A percentile compares a stretch with the other conserved stretches of the same genome.
Conservation (phyloP, 441 rosid genomes). For the Iberis amara region DNA sequence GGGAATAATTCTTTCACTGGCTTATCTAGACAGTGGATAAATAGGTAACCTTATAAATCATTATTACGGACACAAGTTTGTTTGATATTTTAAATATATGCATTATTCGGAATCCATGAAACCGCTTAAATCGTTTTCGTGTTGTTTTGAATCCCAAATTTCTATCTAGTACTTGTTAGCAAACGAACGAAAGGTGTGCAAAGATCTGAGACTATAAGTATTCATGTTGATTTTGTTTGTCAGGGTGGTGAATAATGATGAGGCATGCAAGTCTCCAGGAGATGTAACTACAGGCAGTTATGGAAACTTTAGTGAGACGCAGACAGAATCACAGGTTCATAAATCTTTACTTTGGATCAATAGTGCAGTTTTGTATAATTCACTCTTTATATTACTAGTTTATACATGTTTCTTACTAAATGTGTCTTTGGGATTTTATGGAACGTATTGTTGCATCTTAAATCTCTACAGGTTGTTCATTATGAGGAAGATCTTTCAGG, state of each 20-base stretch:
- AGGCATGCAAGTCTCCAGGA: constrained; percentile 32
- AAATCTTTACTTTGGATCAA: constrained; percentile 24
- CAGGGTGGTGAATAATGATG: constrained; percentile 40
- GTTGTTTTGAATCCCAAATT: no score
- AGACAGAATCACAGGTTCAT: constrained; percentile 91
- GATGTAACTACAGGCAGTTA: constrained; percentile 36
- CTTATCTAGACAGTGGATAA: constrained; percentile 49
- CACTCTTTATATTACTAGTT: no score
- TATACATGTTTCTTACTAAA: neutral
- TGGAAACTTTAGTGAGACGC: constrained; percentile 90
- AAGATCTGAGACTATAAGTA: constrained; percentile 12
- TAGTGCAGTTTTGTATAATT: no score
- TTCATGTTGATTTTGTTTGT: constrained; percentile 24
- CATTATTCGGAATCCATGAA: no score
- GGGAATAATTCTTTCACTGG: constrained; percentile 56
- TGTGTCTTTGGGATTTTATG: no score
- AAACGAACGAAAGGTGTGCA: constrained; percentile 1
- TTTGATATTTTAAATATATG: no score
- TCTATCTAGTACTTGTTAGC: constrained; percentile 4
- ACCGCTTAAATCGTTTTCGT: no score
- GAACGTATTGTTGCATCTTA: neutral
- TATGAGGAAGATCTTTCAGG: constrained; percentile 98
- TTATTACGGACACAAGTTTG: no score
- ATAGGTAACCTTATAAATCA: constrained; percentile 61
- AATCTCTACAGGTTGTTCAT: constrained; percentile 60